Conservation (phyloP, 371 early-diverging fungal species). For the Mortierella sp. region DNA sequence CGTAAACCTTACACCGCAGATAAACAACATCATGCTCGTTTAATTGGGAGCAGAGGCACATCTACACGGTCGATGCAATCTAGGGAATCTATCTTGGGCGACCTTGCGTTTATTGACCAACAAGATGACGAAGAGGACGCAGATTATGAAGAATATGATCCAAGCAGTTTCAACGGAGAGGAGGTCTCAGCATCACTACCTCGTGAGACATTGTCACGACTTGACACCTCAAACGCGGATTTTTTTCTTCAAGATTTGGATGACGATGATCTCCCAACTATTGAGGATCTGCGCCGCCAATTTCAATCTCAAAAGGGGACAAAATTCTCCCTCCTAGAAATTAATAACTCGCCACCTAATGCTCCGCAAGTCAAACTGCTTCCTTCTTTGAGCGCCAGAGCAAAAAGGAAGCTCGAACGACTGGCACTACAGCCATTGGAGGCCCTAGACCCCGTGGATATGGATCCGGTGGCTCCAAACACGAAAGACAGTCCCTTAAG, state of each 20-base stretch:
- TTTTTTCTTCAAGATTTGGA: constrained; percentile 29
- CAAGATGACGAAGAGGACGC: constrained; percentile 39
- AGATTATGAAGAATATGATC: constrained; percentile 32
- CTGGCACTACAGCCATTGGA: constrained; percentile 14
- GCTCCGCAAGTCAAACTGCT: constrained; percentile 6
- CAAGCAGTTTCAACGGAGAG: neutral
- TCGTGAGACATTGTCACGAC: neutral
- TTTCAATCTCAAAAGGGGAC: neutral
- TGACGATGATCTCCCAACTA: constrained; percentile 33
- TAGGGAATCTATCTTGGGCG: neutral
- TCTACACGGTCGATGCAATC: neutral
- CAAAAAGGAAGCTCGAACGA: constrained; percentile 18
- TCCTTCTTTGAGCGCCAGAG: constrained; percentile 1
- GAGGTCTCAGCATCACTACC: neutral
- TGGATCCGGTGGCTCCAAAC: neutral
- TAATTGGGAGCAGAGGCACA: constrained; percentile 13
- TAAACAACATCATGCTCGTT: constrained; percentile 39
- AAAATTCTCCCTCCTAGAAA: neutral
- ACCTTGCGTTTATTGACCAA: neutral
- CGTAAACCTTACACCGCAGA: constrained; percentile 46
- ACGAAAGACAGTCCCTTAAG: neutral
- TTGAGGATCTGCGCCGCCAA: constrained; percentile 21
- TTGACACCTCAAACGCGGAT: neutral
- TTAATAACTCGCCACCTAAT: neutral
- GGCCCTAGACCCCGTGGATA: constrained; percentile 22